Percentiles rank a stretch among this genome's conserved stretches.
These are phyloP conservation scores for Ceratobasidium sp. DNA, from an alignment of 1,284 basidiomycete genomes.

Conservation along the genomic window DNA sequence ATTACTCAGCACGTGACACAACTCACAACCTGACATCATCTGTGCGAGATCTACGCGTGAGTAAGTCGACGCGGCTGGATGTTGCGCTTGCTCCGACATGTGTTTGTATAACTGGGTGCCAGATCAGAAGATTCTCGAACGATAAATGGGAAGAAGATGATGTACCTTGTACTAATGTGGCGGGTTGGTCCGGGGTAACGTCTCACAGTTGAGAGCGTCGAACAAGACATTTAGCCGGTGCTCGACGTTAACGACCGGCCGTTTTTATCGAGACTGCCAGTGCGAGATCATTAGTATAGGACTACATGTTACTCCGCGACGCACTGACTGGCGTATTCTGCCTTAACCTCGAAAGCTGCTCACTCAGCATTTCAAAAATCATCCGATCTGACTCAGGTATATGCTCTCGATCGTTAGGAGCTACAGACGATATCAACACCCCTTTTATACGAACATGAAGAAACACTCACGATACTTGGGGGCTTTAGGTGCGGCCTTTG, in stretches of 20 bases:
- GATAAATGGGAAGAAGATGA: constrained; percentile 34
- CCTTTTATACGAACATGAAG: constrained; percentile 56
- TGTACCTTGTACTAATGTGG: constrained; percentile 76
- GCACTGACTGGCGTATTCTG: constrained; percentile 76
- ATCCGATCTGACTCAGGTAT: constrained; percentile 81
- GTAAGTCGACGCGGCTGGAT: constrained; percentile 82
- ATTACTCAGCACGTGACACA: no score
- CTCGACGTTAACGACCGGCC: constrained; percentile 90
- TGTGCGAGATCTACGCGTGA: constrained; percentile 79
- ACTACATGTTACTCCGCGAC: background rate
- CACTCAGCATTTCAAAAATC: constrained; percentile 76
- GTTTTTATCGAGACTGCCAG: constrained; percentile 80
- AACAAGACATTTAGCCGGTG: constrained; percentile 88
- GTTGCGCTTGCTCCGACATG: constrained; percentile 79
- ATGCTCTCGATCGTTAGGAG: constrained; percentile 90
- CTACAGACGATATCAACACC: constrained; percentile 62
- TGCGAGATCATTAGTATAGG: background rate
- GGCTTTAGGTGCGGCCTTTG: constrained; percentile 61
- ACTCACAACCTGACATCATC: constrained; percentile 90
- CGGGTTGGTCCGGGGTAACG: constrained; percentile 79
- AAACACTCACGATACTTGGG: constrained; percentile 85
- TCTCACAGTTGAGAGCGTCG: constrained; percentile 93
- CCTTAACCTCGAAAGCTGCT: constrained; percentile 74
- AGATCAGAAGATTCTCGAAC: constrained; percentile 42
- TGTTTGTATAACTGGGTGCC: constrained; percentile 75